A percentile compares a stretch with the other conserved stretches of the same genome.
Evolutionary conservation across 2,329 filamentous ascomycete genomes (phyloP).

Genomic region (Colletotrichum shisoi): DNA sequence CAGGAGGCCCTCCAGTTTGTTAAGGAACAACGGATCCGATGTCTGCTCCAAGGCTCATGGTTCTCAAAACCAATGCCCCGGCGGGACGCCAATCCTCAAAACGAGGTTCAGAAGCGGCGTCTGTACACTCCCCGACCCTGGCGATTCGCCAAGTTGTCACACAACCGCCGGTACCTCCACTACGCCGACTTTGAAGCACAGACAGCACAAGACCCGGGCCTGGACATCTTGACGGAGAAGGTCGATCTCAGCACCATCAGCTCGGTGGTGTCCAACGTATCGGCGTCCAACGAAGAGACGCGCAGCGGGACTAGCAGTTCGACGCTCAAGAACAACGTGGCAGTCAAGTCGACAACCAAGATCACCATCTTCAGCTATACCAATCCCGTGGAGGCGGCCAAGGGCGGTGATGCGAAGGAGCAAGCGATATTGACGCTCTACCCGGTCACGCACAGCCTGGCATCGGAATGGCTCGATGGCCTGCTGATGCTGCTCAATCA

Average conservation of each 20-base stretch:
- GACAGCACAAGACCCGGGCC: constrained; percentile 69
- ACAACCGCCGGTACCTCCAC: constrained; percentile 89
- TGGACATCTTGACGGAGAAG: constrained; percentile 79
- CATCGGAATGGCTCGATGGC: constrained; percentile 96
- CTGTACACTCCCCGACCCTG: constrained; percentile 66
- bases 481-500: constrained; percentile 94
- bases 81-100: constrained; percentile 48
- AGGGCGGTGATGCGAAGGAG: constrained; percentile 62
- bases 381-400: constrained; percentile 52
- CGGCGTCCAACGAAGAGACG: constrained; percentile 65
- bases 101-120: constrained; percentile 48
- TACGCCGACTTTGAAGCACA: constrained; percentile 82
- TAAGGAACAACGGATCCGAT: constrained; percentile 94
- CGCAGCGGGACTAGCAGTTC: constrained; percentile 55
- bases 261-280: constrained; percentile 93
- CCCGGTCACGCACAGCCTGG: constrained; percentile 79
- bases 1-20: constrained; percentile 94
- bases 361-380: constrained; percentile 87
- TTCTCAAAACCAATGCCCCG: constrained; percentile 66
- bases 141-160: constrained; percentile 87
- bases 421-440: constrained; percentile 81
- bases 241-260: constrained; percentile 88
- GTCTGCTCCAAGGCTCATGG: constrained; percentile 88
- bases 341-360: constrained; percentile 71
- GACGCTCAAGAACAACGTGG: constrained; percentile 51